A percentile compares a stretch with the other conserved stretches of the same genome.
phyloP scores from a whole-genome alignment of 1,139 yeast genomes.

The Suhomyces yuchorum region DNA sequence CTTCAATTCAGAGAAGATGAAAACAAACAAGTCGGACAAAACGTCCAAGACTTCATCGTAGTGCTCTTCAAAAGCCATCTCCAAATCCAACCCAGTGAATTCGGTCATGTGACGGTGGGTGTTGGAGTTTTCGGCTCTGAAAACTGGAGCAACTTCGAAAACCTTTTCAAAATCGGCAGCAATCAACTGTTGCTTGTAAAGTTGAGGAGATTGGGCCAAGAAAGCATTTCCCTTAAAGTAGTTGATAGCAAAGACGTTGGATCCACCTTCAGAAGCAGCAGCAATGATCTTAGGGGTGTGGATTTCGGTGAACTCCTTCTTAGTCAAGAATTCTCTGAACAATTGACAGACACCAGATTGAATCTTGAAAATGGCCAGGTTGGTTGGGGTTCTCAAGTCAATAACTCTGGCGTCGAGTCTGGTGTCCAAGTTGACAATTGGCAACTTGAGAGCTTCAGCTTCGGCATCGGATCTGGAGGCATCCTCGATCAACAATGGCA shows the following conservation, averaged over 20 bases:
- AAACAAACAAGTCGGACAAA: slow-evolving; percentile 82
- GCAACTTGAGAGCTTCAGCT: slow-evolving; percentile 89
- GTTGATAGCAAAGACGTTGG: slow-evolving; percentile 89
- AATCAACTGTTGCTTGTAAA: slow-evolving; percentile 95
- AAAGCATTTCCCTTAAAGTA: slow-evolving; percentile 93
- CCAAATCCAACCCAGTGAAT: slow-evolving; percentile 95
- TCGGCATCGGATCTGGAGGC: slow-evolving; percentile 94
- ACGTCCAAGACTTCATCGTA: slow-evolving; percentile 91
- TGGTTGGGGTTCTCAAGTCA: slow-evolving; percentile 94
- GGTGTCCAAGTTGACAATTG: slow-evolving; percentile 94
- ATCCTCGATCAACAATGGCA: slow-evolving; percentile 94
- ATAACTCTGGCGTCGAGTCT: slow-evolving; percentile 93
- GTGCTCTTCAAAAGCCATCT: slow-evolving; percentile 97
- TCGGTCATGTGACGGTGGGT: slow-evolving; percentile 99
- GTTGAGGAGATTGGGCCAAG: slow-evolving; percentile 97
- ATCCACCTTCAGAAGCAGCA: slow-evolving; percentile 97
- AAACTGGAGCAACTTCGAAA: slow-evolving; percentile 95
- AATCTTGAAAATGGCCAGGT: slow-evolving; percentile 94
- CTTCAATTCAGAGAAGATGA: slow-evolving; percentile 83
- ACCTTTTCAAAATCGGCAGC: slow-evolving; percentile 97
- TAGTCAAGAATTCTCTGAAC: slow-evolving; percentile 82
- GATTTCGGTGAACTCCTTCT: slow-evolving; percentile 77
- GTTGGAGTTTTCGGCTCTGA: slow-evolving; percentile 98
- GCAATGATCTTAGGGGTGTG: slow-evolving; percentile 96
- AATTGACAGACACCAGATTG: slow-evolving; percentile 86